Evolutionary conservation across 495 filamentous ascomycete genomes (phyloP), one percentile per base, ranked within the genome.

Genomic region (Lentithecium fluviatile): DNA sequence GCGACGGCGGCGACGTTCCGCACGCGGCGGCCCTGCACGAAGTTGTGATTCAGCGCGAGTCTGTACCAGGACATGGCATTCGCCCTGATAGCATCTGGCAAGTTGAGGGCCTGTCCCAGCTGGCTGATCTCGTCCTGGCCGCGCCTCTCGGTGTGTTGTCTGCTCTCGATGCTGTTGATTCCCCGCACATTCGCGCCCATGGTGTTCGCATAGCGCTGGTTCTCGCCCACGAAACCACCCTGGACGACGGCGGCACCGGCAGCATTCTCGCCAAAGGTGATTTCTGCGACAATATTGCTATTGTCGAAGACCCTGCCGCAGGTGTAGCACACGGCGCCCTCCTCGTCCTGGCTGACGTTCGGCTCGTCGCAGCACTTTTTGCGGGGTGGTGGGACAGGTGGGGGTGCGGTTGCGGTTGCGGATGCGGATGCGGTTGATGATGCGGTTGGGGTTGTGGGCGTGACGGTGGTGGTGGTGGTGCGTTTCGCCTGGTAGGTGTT

Each of bases 211-310:
- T 85, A 80, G 29, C 82, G 82, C 69, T 95, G 88, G 71, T 88
- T 87, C 59, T 89, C 89, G 38, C 85, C 88, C 50, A 98, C 82
- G 76, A 85, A 92, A 49, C 83, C 88, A 64, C 94, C 94, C 70
- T 96, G 90, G 10, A 96, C 88, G n/a, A 92, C 81, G 29, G 93
- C 91, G 50, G 90, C 92, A 65, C 94, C 94, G 23, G 82, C 82
- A 0, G 86, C 79, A 38, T 80, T 85, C 74, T 97, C 91, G 49
- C 91, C 91, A 67, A 97, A 98, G 5, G 84, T 85, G 51, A 97
- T 82, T 69, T 98, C 94, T 20, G 90, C 82, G 52, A 97, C 91
- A 55, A 97, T 95, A 64, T 95, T 89, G 60, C 84, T 83, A 85
- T 59, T 52, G 1, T 87, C 83, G 62, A 91, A 80, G 56, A 93